These are phyloP conservation scores for Penicillium robsamsonii DNA, from an alignment of 495 filamentous ascomycete genomes.

Conservation along the genomic window DNA sequence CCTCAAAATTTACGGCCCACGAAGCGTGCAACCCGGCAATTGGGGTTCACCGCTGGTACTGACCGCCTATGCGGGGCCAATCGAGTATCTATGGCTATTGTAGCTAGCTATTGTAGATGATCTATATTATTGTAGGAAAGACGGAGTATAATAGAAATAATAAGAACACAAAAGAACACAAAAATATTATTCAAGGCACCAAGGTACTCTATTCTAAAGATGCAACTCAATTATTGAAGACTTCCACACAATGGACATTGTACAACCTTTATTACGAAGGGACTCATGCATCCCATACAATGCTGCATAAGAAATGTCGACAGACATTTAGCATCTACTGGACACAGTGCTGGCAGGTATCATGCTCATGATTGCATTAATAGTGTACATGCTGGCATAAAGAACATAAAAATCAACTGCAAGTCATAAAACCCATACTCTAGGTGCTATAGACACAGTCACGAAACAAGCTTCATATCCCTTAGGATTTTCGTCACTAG, in stretches of 20 bases:
- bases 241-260: background rate
- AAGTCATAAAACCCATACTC: constrained; percentile 1
- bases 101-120: background rate
- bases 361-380: constrained; percentile 10
- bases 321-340: background rate
- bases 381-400: constrained; percentile 17
- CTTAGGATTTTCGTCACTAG: constrained; percentile 67
- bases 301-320: background rate
- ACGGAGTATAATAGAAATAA: background rate
- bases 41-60: constrained; percentile 3
- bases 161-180: background rate
- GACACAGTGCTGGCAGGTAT: background rate
- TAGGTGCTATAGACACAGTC: constrained; percentile 5
- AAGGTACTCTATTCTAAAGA: background rate
- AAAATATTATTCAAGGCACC: background rate
- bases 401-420: constrained; percentile 1
- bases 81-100: background rate
- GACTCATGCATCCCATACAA: background rate
- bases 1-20: constrained; percentile 13
- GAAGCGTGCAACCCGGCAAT: constrained; percentile 5
- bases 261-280: background rate
- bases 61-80: constrained; percentile 12
- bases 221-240: background rate
- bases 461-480: constrained; percentile 44
- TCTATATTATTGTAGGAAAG: background rate